Evolutionary conservation across 768 basidiomycete genomes (phyloP).

Genomic region (Albatrellus ellisii): DNA sequence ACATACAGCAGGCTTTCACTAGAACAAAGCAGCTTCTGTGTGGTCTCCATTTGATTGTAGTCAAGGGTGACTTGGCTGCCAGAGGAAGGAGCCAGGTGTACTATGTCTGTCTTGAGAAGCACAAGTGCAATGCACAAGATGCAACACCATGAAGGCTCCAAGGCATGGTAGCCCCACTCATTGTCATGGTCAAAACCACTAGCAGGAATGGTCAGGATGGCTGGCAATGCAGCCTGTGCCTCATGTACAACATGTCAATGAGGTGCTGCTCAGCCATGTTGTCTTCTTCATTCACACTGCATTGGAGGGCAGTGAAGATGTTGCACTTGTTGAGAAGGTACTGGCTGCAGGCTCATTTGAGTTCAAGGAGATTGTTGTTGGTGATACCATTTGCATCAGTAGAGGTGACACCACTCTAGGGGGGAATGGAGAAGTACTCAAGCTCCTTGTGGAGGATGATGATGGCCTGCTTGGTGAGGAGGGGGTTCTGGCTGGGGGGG

Average conservation of each 20-base stretch:
- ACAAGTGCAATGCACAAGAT: slow-evolving; percentile 98
- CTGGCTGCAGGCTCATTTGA: slow-evolving; percentile 80
- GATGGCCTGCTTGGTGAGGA: slow-evolving; percentile 92
- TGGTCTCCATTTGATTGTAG: slow-evolving; percentile 88
- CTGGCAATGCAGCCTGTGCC: slow-evolving; percentile 36
- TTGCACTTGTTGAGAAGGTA: slow-evolving; percentile 80
- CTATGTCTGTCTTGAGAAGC: slow-evolving; percentile 92
- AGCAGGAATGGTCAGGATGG: not conserved
- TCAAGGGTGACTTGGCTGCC: slow-evolving; percentile 72
- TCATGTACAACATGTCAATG: slow-evolving; percentile 99
- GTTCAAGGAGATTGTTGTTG: slow-evolving; percentile 59
- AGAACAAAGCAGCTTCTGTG: slow-evolving; percentile 96
- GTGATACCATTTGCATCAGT: slow-evolving; percentile 75
- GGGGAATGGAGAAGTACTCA: slow-evolving; percentile 95
- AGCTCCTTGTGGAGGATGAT: slow-evolving; percentile 97
- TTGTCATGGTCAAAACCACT: slow-evolving; percentile 98
- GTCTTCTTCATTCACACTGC: slow-evolving; percentile 98
- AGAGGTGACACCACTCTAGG: slow-evolving; percentile 41
- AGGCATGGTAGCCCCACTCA: slow-evolving; percentile 92
- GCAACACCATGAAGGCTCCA: slow-evolving; percentile 93
- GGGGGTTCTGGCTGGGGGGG: slow-evolving; percentile 70
- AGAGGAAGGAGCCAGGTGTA: slow-evolving; percentile 41
- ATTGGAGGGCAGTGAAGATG: slow-evolving; percentile 95
- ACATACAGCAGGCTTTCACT: slow-evolving; percentile 98
- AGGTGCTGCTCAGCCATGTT: slow-evolving; percentile 98